phyloP scores from a whole-genome alignment of 1,284 basidiomycete species.

The Fomitopsis palustris region DNA sequence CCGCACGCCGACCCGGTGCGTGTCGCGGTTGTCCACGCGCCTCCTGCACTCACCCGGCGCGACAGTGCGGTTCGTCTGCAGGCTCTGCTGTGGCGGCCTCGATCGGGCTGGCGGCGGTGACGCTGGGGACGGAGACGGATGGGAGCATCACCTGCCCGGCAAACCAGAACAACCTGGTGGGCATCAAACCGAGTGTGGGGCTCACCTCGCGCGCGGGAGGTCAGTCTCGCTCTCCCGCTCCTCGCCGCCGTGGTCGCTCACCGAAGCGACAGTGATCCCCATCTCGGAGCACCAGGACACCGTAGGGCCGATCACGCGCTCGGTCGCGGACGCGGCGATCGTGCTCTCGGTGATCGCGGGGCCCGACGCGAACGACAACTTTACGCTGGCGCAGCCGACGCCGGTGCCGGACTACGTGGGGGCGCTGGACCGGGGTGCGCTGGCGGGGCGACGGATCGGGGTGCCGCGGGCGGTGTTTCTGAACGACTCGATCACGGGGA shows the following conservation, averaged over 20 bases:
- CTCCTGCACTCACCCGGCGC: constrained; percentile 34
- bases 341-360: constrained; percentile 61
- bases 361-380: constrained; percentile 55
- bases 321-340: constrained; percentile 55
- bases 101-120: constrained; percentile 53
- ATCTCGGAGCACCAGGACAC: constrained; percentile 64
- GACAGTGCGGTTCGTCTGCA: constrained; percentile 44
- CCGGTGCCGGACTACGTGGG: constrained; percentile 52
- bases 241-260: neutral
- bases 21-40: neutral
- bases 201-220: constrained; percentile 62
- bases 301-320: constrained; percentile 58
- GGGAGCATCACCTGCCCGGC: constrained; percentile 49
- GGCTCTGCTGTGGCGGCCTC: constrained; percentile 56
- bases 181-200: constrained; percentile 61
- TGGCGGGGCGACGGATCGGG: constrained; percentile 57
- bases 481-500: constrained; percentile 38
- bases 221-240: constrained; percentile 19
- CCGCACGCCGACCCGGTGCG: constrained; percentile 31
- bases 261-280: constrained; percentile 44
- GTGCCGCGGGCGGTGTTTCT: constrained; percentile 47
- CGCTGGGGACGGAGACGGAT: constrained; percentile 60
- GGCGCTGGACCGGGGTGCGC: constrained; percentile 44
- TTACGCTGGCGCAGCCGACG: constrained; percentile 53
- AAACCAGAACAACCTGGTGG: constrained; percentile 36